Base-by-base conservation (phyloP, 768 basidiomycete genomes). In the Tulasnella sp. region DNA sequence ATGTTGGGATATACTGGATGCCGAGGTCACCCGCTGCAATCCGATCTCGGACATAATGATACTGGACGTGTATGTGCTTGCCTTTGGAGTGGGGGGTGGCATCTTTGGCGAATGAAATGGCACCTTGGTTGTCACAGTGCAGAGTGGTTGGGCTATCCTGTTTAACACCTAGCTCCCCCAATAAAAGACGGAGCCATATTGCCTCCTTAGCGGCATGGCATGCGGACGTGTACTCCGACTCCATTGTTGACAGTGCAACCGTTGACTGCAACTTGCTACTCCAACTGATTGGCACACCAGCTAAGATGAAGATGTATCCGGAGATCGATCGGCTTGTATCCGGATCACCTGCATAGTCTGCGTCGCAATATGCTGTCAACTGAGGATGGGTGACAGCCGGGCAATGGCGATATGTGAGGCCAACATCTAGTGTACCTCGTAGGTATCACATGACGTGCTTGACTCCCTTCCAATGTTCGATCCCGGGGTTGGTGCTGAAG, bases 21-120 rank as follows among this genome's bases (percentile, higher is more conserved):
- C 10, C 19, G 24, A 77, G 34, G 0, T 67, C 60, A 1, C 65
- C 53, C 5, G 63, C 49, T 3, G 68, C 64, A 3, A 76, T 64
- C 1, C 59, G 60, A 57, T 78, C 69, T 1, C 71, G 68, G n/a
- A 76, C 59, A 41, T 54, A 64, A 48, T 70, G 69, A 55, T 68
- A 63, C 17, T 65, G 63, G 38, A 68, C 63, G 44, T 67, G 67
- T 58, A 70, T 68, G 61, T 70, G 68, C 55, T 68, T 68, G n/a
- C 66, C 59, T 19, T 63, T 55, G 12, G 61, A 30, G 45, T 70
- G 68, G 42, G 59, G 59, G 11, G 46, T 49, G 9, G 68, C 62
- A 50, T 69, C 66, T 10, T 62, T 57, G 3, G 58, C 22, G 24
- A 62, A 24, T 4, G 61, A 49, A 50, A 63, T 54, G 7, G 64